phyloP scores from a whole-genome alignment of 1,284 basidiomycete species.

The Pseudozyma hubeiensis region DNA sequence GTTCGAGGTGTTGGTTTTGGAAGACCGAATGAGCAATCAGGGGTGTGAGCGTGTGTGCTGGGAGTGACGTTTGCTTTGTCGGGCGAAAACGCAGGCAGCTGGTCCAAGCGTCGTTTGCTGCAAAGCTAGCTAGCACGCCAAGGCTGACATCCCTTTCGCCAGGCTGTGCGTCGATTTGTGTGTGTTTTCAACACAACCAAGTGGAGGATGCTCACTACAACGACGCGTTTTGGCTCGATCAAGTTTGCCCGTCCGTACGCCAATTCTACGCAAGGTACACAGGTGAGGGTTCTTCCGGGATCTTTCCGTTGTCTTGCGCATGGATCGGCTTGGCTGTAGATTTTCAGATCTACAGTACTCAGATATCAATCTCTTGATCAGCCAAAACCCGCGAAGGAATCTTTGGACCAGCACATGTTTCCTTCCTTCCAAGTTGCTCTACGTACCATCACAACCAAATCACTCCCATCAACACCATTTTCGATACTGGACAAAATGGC shows the following conservation, averaged over 20 bases:
- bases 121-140: no score
- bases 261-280: not conserved
- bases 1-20: conserved; percentile 10
- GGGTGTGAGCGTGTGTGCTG: conserved; percentile 5
- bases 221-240: no score
- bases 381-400: not conserved
- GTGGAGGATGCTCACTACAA: conserved; percentile 4
- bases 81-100: no score
- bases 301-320: conserved; percentile 16
- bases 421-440: conserved; percentile 7
- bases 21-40: not conserved
- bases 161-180: no score
- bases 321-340: not conserved
- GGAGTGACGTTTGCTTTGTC: not conserved
- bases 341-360: not conserved
- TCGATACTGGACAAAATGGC: conserved; percentile 40
- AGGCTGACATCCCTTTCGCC: no score
- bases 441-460: conserved; percentile 11
- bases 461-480: not conserved
- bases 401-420: not conserved
- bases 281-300: conserved; percentile 14
- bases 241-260: not conserved
- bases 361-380: conserved; percentile 12
- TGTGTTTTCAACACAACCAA: not conserved
- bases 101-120: not conserved